Percentiles rank a stretch among this genome's conserved stretches.
phyloP scores from a whole-genome alignment of 1,139 yeast genomes.

The Blastobotrys indianensis region DNA sequence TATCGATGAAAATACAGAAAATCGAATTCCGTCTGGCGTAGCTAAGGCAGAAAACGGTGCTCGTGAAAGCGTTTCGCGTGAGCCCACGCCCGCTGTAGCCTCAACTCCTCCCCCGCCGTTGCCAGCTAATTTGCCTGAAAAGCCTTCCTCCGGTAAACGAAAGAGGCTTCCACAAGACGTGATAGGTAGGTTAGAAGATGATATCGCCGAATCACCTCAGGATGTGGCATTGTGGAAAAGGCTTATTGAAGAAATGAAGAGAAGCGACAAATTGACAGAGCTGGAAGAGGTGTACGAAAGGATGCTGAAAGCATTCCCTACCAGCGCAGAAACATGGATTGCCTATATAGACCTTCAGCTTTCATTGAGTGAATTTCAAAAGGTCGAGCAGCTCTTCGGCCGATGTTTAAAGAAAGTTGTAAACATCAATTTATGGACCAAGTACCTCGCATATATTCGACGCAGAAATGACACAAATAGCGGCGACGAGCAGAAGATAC shows the following conservation, averaged over 20 bases:
- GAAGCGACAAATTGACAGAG: conserved; percentile 58
- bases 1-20: too few species aligned
- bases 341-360: conserved; percentile 65
- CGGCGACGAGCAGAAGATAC: conserved; percentile 78
- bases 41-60: conserved; percentile 1
- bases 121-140: not conserved
- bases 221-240: conserved; percentile 55
- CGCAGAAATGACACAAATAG: conserved; percentile 64
- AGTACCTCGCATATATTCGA: conserved; percentile 65
- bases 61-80: not conserved
- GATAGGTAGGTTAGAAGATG: conserved; percentile 56
- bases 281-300: conserved; percentile 55
- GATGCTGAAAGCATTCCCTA: conserved; percentile 60
- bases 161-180: conserved; percentile 40
- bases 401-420: conserved; percentile 55
- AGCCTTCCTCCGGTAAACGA: conserved; percentile 19
- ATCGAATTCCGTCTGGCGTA: not conserved
- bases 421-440: conserved; percentile 62
- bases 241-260: conserved; percentile 48
- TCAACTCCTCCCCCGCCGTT: not conserved
- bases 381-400: conserved; percentile 59
- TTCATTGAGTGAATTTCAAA: conserved; percentile 59
- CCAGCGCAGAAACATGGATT: conserved; percentile 59
- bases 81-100: not conserved
- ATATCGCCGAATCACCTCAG: conserved; percentile 49